These are phyloP conservation scores for Neofusicoccum kwambonambiense DNA, from an alignment of 2,329 filamentous ascomycete genomes.

Conservation along the genomic window DNA sequence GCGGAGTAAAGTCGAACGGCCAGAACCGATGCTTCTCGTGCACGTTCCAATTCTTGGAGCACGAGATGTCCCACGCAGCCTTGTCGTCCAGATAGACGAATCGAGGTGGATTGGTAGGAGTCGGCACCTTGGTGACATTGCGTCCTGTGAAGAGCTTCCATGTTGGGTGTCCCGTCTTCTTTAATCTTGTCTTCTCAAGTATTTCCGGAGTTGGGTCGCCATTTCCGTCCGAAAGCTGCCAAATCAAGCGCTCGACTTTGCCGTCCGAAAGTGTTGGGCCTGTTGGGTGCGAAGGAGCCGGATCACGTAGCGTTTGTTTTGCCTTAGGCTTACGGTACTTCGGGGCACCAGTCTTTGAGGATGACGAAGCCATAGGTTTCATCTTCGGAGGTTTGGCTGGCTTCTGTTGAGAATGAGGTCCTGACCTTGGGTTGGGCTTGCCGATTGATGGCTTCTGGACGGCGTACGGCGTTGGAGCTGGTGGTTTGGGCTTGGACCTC, in stretches of 20 bases:
- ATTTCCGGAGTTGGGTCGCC: conserved; percentile 31
- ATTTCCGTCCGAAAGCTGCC: conserved; percentile 39
- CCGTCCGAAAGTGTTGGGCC: conserved; percentile 25
- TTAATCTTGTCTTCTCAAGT: conserved; percentile 25
- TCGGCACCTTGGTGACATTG: conserved; percentile 26
- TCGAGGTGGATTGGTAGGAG: conserved; percentile 31
- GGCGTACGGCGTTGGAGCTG: too few relatives aligned
- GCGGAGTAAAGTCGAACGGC: conserved; percentile 39
- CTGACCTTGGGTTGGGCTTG: too few relatives aligned
- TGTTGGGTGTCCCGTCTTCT: conserved; percentile 30
- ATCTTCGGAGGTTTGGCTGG: too few relatives aligned
- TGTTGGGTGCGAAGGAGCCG: background rate
- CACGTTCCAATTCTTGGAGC: conserved; percentile 29
- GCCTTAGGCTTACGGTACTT: background rate
- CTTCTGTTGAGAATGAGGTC: background rate
- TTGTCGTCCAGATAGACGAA: conserved; percentile 43
- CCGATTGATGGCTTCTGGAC: too few relatives aligned
- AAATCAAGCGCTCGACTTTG: conserved; percentile 35
- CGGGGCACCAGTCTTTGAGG: background rate
- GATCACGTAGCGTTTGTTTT: background rate
- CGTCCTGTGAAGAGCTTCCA: conserved; percentile 41
- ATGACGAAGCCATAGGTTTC: too few relatives aligned
- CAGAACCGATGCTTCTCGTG: conserved; percentile 30
- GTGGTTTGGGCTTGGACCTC: too few relatives aligned
- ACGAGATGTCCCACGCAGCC: conserved; percentile 34